Percentiles rank a stretch among this genome's conserved stretches.
Evolutionary conservation across 768 basidiomycete genomes (phyloP).

Genomic region (Hygrophorus pudorinus): DNA sequence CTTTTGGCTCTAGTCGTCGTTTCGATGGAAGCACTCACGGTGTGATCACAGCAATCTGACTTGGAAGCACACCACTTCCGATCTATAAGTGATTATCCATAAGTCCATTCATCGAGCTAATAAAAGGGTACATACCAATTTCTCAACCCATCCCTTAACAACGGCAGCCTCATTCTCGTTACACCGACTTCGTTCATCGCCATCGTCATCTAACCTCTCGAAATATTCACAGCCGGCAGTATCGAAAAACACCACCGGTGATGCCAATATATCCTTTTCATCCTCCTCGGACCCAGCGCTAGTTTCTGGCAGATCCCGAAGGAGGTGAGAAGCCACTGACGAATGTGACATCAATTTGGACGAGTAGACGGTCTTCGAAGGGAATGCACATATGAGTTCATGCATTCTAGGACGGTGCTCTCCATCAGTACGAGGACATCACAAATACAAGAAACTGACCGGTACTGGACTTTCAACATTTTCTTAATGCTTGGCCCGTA

Average conservation of each 20-base stretch:
- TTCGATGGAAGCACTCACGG: constrained; percentile 34
- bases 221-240: constrained; percentile 92
- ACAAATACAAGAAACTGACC: constrained; percentile 30
- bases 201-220: constrained; percentile 67
- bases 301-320: constrained; percentile 58
- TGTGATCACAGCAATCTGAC: constrained; percentile 70
- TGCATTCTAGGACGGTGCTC: constrained; percentile 59
- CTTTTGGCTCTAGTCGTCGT: not conserved
- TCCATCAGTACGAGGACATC: not conserved
- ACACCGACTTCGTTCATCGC: constrained; percentile 83
- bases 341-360: constrained; percentile 59
- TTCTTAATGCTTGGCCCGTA: constrained; percentile 77
- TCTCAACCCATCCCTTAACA: constrained; percentile 74
- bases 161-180: constrained; percentile 94
- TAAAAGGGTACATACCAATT: constrained; percentile 38
- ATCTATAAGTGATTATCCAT: not conserved
- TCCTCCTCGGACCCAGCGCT: constrained; percentile 50
- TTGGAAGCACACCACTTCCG: constrained; percentile 22
- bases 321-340: constrained; percentile 62
- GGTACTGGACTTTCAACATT: constrained; percentile 86
- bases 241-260: constrained; percentile 87
- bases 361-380: constrained; percentile 72
- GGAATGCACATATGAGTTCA: constrained; percentile 73
- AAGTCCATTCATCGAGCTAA: not conserved
- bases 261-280: constrained; percentile 59